These are phyloP conservation scores for Boletus albobrunnescens DNA, from an alignment of 1,284 basidiomycete species.

Conservation along the genomic window DNA sequence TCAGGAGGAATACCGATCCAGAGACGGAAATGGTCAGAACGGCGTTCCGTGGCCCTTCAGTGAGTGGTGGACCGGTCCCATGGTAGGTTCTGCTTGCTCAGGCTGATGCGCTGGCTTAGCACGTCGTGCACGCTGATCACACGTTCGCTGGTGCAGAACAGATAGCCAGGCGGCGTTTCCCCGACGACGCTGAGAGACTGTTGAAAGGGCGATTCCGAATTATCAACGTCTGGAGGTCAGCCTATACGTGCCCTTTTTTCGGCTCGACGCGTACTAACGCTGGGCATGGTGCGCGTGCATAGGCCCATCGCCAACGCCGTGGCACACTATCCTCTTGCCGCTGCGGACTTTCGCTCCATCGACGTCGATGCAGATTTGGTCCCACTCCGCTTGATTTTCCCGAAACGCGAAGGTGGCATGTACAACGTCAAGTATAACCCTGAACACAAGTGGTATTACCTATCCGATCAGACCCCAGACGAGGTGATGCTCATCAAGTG, in stretches of 20 bases:
- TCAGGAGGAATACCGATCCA: neutral
- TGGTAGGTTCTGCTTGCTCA: too few species aligned
- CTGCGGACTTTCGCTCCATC: neutral
- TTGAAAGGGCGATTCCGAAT: slow-evolving; percentile 33
- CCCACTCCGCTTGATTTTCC: neutral
- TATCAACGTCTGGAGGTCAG: slow-evolving; percentile 1
- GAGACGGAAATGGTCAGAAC: too few species aligned
- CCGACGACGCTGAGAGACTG: slow-evolving; percentile 34
- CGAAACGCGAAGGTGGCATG: neutral
- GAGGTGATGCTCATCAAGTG: slow-evolving; percentile 41
- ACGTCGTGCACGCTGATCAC: neutral
- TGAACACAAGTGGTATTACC: slow-evolving; percentile 38
- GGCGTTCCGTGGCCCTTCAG: slow-evolving; percentile 35
- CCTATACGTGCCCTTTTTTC: neutral
- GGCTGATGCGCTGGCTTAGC: neutral
- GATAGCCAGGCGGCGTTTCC: neutral
- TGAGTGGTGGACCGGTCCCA: slow-evolving; percentile 23
- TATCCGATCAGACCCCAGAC: neutral
- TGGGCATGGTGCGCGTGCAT: neutral
- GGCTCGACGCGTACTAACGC: neutral
- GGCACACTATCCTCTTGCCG: neutral
- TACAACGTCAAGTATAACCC: slow-evolving; percentile 13
- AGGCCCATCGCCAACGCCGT: neutral
- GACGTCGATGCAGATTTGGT: neutral
- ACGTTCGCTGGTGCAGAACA: neutral